Percentiles rank a stretch among this genome's conserved stretches.
Evolutionary conservation across 148 eudicot genomes (phyloP).

Genomic region (Talinum fruticosum): DNA sequence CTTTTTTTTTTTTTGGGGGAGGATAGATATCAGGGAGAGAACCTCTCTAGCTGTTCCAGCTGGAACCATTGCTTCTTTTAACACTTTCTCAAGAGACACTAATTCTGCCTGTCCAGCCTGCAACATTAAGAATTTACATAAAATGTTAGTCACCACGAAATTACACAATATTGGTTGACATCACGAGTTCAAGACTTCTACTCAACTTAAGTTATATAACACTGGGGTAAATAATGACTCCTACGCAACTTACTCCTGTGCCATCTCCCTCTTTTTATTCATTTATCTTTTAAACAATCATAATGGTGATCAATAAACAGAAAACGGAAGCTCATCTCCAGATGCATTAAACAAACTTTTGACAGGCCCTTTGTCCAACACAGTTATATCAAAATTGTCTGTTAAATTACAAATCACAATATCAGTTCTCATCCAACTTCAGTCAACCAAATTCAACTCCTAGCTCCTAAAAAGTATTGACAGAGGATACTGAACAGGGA

Average conservation of each 20-base stretch:
- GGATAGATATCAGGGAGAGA: neutral
- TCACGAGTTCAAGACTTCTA: neutral
- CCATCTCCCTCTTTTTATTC: neutral
- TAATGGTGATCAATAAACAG: neutral
- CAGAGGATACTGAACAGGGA: neutral
- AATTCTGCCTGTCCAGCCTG: conserved; percentile 92
- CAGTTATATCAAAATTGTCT: neutral
- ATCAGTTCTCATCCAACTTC: neutral
- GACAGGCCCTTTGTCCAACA: neutral
- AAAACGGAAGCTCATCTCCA: neutral
- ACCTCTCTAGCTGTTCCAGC: conserved; percentile 97
- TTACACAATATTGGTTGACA: neutral
- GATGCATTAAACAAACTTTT: neutral
- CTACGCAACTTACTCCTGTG: neutral
- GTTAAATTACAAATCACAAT: neutral
- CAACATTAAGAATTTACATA: neutral
- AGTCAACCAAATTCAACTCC: neutral
- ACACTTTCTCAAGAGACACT: conserved; percentile 73
- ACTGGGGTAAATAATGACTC: no score
- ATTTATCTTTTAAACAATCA: neutral
- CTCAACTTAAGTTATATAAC: neutral
- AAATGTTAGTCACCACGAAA: neutral
- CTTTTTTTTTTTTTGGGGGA: neutral
- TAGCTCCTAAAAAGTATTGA: neutral
- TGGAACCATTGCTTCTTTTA: conserved; percentile 73